Conservation (phyloP, 129 eudicot species). For the Artemisia argyi region DNA sequence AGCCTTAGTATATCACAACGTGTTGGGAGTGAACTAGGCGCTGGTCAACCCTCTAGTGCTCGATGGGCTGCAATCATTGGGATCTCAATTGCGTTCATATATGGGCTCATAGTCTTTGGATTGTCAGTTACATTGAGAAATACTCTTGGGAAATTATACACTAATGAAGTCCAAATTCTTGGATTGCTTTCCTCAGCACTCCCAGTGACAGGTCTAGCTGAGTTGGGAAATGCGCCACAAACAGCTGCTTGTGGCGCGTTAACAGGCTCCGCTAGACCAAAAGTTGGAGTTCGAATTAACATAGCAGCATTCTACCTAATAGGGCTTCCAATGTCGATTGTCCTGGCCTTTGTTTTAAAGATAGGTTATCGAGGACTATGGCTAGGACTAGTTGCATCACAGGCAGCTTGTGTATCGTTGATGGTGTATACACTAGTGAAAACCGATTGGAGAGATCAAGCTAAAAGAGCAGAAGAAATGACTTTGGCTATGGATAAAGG, state of each 20-base stretch:
- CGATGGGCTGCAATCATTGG: slow-evolving; percentile 49
- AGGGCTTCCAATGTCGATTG: slow-evolving; percentile 63
- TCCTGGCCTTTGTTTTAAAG: slow-evolving; percentile 53
- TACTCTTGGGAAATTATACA: slow-evolving; percentile 67
- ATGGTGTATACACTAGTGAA: slow-evolving; percentile 58
- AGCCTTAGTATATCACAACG: slow-evolving; percentile 74
- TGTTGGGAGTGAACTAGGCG: slow-evolving; percentile 82
- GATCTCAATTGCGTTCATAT: slow-evolving; percentile 35
- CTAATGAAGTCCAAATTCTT: slow-evolving; percentile 53
- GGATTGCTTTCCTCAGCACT: slow-evolving; percentile 49
- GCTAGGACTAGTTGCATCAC: slow-evolving; percentile 82
- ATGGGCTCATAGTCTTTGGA: slow-evolving; percentile 51
- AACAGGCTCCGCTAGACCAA: slow-evolving; percentile 83
- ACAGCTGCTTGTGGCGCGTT: slow-evolving; percentile 80
- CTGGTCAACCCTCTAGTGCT: slow-evolving; percentile 59
- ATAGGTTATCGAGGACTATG: slow-evolving; percentile 74
- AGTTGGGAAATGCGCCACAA: slow-evolving; percentile 76
- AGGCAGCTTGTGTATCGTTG: slow-evolving; percentile 52
- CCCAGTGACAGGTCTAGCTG: slow-evolving; percentile 70
- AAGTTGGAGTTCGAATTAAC: slow-evolving; percentile 62
- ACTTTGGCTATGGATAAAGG: slow-evolving; percentile 44
- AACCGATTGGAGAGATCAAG: slow-evolving; percentile 81
- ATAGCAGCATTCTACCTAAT: slow-evolving; percentile 73
- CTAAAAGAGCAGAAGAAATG: slow-evolving; percentile 70
- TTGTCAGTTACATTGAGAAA: slow-evolving; percentile 43